Base-by-base conservation (phyloP, 1,284 basidiomycete genomes). In the Marasmius tenuissimus region DNA sequence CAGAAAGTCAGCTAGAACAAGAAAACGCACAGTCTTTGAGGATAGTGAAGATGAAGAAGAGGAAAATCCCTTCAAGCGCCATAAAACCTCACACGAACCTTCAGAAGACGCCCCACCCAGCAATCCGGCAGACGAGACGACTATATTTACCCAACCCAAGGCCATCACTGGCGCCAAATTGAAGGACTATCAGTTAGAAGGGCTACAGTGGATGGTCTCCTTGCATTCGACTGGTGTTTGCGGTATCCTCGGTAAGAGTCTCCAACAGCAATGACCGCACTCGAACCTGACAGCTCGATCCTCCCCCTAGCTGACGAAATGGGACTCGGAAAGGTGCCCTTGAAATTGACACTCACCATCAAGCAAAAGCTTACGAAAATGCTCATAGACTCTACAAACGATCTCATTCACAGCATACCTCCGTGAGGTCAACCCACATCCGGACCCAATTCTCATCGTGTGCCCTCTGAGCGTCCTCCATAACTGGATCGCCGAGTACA, bases 161-260 rank as follows among this genome's bases (percentile, higher is more conserved):
- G 77, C 96, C 14, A 79, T 98, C 49, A 96, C 93, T 0, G 96
- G 96, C 6, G 93, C 89, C 1, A 91, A 78, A 56, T 75, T 98
- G 66, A 93, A 95, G 69, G 85, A 92, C 52, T 98, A 98, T 72
- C 97, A 99, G 73, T 82, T 98, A 1, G 94, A 96, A 57, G 97
- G 97, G 4, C 85, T 98, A 14, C 93, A 97, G 66, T 99, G 97
- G 97, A 94, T 99, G 90, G 90, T 93, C 4, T 89, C 89, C 38
- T 78, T 99, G 10, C 94, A 96, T 74, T 89, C 94, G 75, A 97
- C 97, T 68, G 96, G 97, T 2, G 89, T 98, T 57, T 96, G 95
- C 42, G 96, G 97, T 2, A 98, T 98, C 61, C 75, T 98, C 37
- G 94, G 88, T 89, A 68, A 39, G 86, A 78, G 22, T 22, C 34